phyloP scores from a whole-genome alignment of 2,329 filamentous ascomycete genomes.

The Apiospora arundinis region DNA sequence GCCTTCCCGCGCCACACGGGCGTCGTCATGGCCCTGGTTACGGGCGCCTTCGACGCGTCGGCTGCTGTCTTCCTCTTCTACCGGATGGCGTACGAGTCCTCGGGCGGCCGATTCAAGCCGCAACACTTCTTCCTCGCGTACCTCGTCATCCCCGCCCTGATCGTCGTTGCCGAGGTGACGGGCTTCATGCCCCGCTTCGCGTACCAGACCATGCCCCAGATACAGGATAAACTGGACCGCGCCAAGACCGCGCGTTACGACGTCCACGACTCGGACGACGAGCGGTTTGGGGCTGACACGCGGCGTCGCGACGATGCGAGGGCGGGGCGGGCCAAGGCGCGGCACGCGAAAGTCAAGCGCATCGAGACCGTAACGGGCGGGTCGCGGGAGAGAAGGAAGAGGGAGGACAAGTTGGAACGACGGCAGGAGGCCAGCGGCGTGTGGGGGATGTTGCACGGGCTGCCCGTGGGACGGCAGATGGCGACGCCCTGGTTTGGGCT shows the following conservation, averaged over 20 bases:
- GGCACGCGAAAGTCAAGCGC: constrained; percentile 63
- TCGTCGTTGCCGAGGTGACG: constrained; percentile 45
- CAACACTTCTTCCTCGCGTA: constrained; percentile 50
- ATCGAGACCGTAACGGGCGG: constrained; percentile 69
- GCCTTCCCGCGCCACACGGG: constrained; percentile 66
- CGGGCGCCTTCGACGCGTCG: constrained; percentile 69
- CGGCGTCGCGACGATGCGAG: constrained; percentile 52
- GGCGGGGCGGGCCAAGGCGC: constrained; percentile 53
- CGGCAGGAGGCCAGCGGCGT: constrained; percentile 67
- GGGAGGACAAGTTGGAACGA: constrained; percentile 61
- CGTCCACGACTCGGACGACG: constrained; percentile 59
- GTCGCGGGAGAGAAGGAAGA: constrained; percentile 57
- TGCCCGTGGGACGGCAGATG: constrained; percentile 69
- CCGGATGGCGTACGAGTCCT: constrained; percentile 59
- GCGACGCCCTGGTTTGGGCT: constrained; percentile 73
- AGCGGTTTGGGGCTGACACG: constrained; percentile 42
- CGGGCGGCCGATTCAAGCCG: constrained; percentile 41
- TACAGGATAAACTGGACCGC: constrained; percentile 47
- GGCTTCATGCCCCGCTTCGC: constrained; percentile 46
- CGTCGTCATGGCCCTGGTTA: constrained; percentile 65
- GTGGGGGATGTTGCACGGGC: constrained; percentile 75
- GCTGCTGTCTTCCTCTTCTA: constrained; percentile 67
- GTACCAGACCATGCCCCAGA: constrained; percentile 47
- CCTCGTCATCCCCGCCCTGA: constrained; percentile 42
- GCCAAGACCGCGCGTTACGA: constrained; percentile 46